phyloP scores from a whole-genome alignment of 768 basidiomycete species.

The Phlebiopsis flavidoalba region DNA sequence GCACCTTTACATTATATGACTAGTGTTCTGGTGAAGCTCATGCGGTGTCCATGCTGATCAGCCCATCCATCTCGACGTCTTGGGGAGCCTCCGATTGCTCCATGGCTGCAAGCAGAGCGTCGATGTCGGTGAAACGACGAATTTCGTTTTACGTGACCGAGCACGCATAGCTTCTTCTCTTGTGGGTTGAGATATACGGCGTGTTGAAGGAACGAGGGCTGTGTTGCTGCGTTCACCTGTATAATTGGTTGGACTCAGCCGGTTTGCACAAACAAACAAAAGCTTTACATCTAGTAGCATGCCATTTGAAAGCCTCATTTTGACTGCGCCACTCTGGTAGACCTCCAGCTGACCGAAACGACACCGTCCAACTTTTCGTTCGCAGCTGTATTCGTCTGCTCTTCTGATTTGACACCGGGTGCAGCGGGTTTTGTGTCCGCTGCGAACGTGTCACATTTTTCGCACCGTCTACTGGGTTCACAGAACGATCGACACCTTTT shows the following conservation, averaged over 20 bases:
- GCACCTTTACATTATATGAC: neutral
- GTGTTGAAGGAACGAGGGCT: constrained; percentile 86
- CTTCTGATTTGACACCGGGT: constrained; percentile 11
- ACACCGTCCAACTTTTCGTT: constrained; percentile 58
- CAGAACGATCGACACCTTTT: constrained; percentile 25
- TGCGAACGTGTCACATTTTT: constrained; percentile 66
- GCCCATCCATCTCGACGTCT: constrained; percentile 27
- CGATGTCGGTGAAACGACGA: constrained; percentile 78
- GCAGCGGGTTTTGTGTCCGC: constrained; percentile 50
- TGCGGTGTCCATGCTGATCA: constrained; percentile 51
- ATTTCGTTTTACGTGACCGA: constrained; percentile 89
- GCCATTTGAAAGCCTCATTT: constrained; percentile 77
- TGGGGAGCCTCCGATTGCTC: constrained; percentile 42
- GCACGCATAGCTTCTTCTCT: constrained; percentile 55
- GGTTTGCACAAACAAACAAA: neutral
- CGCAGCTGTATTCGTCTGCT: constrained; percentile 16
- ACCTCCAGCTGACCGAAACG: constrained; percentile 82
- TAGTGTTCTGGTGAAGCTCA: constrained; percentile 4
- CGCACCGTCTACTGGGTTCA: constrained; percentile 16
- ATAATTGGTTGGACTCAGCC: neutral
- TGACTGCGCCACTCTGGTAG: constrained; percentile 80
- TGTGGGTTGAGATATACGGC: constrained; percentile 66
- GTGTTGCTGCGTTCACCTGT: constrained; percentile 78
- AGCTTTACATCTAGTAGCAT: constrained; percentile 76
- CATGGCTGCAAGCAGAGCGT: constrained; percentile 64